These are phyloP conservation scores for Tolypocladium pustulatum DNA, from an alignment of 2,329 filamentous ascomycete species.

Conservation along the genomic window DNA sequence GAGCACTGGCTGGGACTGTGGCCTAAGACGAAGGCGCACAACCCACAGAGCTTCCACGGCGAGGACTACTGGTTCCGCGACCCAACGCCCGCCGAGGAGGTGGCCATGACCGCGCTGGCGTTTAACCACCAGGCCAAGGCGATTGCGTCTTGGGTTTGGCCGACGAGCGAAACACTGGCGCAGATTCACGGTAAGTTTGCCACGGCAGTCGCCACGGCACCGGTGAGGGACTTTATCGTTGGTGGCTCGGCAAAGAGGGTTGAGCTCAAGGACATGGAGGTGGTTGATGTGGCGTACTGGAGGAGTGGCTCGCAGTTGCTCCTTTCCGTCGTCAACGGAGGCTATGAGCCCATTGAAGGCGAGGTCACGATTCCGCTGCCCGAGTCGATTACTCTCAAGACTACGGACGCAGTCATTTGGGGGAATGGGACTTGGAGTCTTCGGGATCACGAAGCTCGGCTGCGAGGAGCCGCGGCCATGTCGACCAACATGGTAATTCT, in stretches of 20 bases:
- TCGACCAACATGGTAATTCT: conserved; percentile 14
- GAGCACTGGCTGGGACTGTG: conserved; percentile 30
- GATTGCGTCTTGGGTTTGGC: conserved; percentile 35
- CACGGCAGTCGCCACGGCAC: conserved; percentile 20
- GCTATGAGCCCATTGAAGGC: conserved; percentile 7
- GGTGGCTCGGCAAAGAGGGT: conserved; percentile 13
- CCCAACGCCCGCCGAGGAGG: conserved; percentile 30
- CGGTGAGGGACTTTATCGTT: conserved; percentile 29
- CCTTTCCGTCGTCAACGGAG: conserved; percentile 13
- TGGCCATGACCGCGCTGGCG: conserved; percentile 32
- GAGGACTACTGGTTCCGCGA: conserved; percentile 37
- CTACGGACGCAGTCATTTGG: conserved; percentile 7
- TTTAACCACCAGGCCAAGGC: conserved; percentile 34
- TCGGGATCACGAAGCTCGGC: conserved; percentile 1
- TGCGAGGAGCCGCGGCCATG: conserved; percentile 8
- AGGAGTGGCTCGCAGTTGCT: conserved; percentile 7
- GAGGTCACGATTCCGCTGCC: conserved; percentile 8
- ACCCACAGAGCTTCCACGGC: conserved; percentile 36
- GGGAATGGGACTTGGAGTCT: conserved; percentile 10
- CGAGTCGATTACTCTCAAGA: conserved; percentile 1
- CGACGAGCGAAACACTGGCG: conserved; percentile 24
- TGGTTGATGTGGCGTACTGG: conserved; percentile 14
- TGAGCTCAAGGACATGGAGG: background rate
- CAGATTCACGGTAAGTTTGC: conserved; percentile 28
- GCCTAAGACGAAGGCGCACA: conserved; percentile 32